These are phyloP conservation scores for Cercospora janseana DNA, from an alignment of 2,329 filamentous ascomycete genomes.

Conservation along the genomic window DNA sequence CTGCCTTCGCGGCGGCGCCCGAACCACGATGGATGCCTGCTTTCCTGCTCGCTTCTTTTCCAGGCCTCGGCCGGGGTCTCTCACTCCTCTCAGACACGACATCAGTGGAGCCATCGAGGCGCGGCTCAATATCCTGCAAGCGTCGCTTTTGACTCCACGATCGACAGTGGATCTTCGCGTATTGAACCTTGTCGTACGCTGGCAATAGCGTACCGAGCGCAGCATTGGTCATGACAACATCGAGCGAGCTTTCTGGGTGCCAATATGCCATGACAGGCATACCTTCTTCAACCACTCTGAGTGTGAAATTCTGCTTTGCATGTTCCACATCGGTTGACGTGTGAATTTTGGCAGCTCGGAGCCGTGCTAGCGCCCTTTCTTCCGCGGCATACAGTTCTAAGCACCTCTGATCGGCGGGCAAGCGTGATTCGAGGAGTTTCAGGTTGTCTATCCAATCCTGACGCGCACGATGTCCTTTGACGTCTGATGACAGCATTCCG, in stretches of 20 bases:
- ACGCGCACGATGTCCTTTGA: neutral
- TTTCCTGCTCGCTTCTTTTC: no score
- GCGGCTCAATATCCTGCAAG: neutral
- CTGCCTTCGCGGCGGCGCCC: no score
- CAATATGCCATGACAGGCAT: neutral
- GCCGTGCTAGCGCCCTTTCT: neutral
- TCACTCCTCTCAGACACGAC: no score
- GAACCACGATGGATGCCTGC: no score
- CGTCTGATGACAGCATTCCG: neutral
- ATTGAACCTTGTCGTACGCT: neutral
- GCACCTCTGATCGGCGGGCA: neutral
- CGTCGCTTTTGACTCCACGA: neutral
- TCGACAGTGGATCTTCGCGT: slow-evolving; percentile 2
- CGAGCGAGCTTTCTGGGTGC: neutral
- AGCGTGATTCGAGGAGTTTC: neutral
- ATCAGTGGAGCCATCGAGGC: neutral
- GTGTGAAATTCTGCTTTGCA: neutral
- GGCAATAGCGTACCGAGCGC: neutral
- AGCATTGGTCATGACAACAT: neutral
- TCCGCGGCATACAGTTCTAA: neutral
- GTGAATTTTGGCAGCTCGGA: neutral
- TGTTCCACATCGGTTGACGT: neutral
- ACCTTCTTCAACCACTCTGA: neutral
- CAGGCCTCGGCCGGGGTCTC: no score
- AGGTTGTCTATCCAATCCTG: neutral